Conservation (phyloP, 331 rosid species). For the Cydonia oblonga region DNA sequence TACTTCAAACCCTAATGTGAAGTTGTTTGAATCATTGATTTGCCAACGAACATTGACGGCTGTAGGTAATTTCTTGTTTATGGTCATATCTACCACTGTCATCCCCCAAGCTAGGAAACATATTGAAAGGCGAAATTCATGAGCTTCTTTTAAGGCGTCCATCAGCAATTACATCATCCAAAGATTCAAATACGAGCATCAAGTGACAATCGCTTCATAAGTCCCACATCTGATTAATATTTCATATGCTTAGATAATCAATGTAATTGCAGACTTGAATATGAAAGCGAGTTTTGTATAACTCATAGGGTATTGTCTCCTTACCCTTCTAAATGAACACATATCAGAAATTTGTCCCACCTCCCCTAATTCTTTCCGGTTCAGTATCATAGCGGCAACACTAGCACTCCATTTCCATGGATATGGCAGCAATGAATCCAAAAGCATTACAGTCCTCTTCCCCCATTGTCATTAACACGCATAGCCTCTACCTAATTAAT, state of each 20-base stretch:
- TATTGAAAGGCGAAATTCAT: not conserved
- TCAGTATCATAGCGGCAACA: not conserved
- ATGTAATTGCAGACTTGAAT: not conserved
- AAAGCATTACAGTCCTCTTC: not conserved
- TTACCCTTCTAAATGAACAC: not conserved
- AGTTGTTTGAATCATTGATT: not conserved
- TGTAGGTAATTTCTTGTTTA: not conserved
- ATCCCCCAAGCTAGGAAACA: not conserved
- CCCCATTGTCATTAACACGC: not conserved
- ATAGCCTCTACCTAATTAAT: not conserved
- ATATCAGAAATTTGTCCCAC: not conserved
- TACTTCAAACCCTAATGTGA: not conserved
- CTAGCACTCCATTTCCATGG: not conserved
- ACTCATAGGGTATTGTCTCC: not conserved
- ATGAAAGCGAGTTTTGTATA: not conserved
- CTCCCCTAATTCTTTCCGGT: not conserved
- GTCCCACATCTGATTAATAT: not conserved
- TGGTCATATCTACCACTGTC: not conserved
- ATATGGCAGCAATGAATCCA: not conserved
- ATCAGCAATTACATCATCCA: not conserved
- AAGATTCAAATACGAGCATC: slow-evolving; percentile 1
- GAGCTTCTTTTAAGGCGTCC: not conserved
- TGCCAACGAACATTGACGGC: not conserved
- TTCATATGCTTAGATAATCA: not conserved
- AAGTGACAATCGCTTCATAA: not conserved